phyloP scores from a whole-genome alignment of 495 filamentous ascomycete genomes.

The Aspergillus campestris region DNA sequence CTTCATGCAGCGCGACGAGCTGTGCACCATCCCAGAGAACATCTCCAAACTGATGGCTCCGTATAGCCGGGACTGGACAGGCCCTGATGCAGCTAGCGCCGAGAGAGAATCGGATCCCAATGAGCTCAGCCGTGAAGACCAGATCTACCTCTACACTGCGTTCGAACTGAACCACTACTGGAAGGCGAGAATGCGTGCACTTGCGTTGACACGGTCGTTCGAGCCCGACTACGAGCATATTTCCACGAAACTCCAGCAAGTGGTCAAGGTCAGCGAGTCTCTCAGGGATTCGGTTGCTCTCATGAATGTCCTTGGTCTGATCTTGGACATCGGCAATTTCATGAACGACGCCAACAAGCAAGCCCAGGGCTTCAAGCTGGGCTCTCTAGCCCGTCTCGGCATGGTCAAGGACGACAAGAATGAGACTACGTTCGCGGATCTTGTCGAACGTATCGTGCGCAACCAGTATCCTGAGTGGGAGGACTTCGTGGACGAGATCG shows the following conservation, averaged over 20 bases:
- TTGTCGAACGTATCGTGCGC: slow-evolving; percentile 95
- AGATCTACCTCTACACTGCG: slow-evolving; percentile 87
- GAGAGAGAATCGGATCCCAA: slow-evolving; percentile 77
- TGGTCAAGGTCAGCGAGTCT: slow-evolving; percentile 80
- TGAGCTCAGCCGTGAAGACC: slow-evolving; percentile 89
- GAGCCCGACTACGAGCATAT: slow-evolving; percentile 90
- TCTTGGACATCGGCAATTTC: slow-evolving; percentile 96
- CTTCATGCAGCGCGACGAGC: slow-evolving; percentile 83
- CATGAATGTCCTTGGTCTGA: slow-evolving; percentile 92
- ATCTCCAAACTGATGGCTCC: slow-evolving; percentile 84
- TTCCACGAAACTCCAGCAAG: slow-evolving; percentile 66
- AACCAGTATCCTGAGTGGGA: slow-evolving; percentile 97
- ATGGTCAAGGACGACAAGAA: slow-evolving; percentile 99
- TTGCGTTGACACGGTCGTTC: slow-evolving; percentile 74
- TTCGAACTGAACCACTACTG: slow-evolving; percentile 97
- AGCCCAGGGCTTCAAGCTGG: slow-evolving; percentile 94
- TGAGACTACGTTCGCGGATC: slow-evolving; percentile 87
- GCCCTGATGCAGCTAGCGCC: slow-evolving; percentile 69
- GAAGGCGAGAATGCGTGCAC: slow-evolving; percentile 92
- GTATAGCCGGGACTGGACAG: slow-evolving; percentile 95
- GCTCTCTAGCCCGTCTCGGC: slow-evolving; percentile 83
- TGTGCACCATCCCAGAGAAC: slow-evolving; percentile 88
- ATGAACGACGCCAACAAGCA: slow-evolving; percentile 99
- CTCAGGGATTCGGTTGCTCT: slow-evolving; percentile 82
- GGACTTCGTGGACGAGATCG: slow-evolving; percentile 75